Conservation (phyloP, 768 basidiomycete species). For the Strobilomyces echinocephalus region DNA sequence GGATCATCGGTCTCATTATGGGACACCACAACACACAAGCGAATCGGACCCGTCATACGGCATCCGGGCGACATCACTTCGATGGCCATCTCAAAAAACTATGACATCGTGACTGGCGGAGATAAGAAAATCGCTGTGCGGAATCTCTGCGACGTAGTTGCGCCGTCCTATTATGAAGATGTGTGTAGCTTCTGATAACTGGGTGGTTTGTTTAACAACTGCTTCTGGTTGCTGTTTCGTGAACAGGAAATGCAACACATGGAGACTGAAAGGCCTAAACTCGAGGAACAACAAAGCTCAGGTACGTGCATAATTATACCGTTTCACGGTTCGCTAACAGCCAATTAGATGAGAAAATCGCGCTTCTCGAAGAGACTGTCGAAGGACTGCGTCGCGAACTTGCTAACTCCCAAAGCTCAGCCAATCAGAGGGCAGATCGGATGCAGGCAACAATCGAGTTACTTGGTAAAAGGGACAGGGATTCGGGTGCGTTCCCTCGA, state of each 20-base stretch:
- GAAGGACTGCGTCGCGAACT: not conserved
- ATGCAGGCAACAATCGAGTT: not conserved
- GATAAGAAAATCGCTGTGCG: not conserved
- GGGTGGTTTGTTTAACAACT: not conserved
- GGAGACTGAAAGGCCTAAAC: not conserved
- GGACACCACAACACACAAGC: slow-evolving; percentile 2
- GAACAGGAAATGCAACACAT: not conserved
- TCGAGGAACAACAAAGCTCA: not conserved
- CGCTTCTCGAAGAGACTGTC: not conserved
- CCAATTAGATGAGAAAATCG: not conserved
- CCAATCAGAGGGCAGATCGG: not conserved
- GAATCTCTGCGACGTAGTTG: not conserved
- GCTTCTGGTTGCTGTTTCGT: not conserved
- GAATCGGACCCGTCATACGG: not conserved
- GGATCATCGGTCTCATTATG: slow-evolving; percentile 3
- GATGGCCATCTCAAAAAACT: slow-evolving; percentile 5
- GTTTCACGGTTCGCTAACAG: not conserved
- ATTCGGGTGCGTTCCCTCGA: not conserved
- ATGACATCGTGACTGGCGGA: not conserved
- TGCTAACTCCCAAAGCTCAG: not conserved
- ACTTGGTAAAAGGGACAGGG: not conserved
- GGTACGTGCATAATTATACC: not conserved
- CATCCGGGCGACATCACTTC: not conserved
- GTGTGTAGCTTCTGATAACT: not conserved
- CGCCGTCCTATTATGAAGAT: not conserved